Conservation (phyloP, 129 eudicot genomes). For the Helianthus annuus region DNA sequence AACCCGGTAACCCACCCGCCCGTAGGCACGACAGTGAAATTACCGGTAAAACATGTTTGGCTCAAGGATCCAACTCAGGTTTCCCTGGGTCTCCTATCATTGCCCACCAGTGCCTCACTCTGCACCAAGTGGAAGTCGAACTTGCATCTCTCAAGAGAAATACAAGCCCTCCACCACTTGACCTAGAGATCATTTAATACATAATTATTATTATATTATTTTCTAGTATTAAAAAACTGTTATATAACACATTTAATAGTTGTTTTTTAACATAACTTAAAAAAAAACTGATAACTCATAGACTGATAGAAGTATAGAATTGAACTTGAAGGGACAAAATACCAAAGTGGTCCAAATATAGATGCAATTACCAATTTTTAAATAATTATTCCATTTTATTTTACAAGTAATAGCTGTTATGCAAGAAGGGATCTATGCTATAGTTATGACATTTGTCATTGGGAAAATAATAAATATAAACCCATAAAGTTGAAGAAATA, state of each 20-base stretch:
- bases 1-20: too few relatives aligned
- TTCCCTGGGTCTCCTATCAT: too few relatives aligned
- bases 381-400: neutral
- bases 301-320: neutral
- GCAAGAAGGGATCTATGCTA: constrained; percentile 10
- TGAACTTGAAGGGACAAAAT: neutral
- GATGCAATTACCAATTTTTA: neutral
- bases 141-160: too few relatives aligned
- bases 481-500: constrained; percentile 6
- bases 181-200: too few relatives aligned
- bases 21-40: too few relatives aligned
- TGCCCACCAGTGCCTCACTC: too few relatives aligned
- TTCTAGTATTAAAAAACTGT: neutral
- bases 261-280: neutral
- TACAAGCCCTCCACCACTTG: too few relatives aligned
- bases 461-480: neutral
- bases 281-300: neutral
- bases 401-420: neutral
- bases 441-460: constrained; percentile 9
- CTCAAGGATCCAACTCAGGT: too few relatives aligned
- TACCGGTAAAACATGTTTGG: too few relatives aligned
- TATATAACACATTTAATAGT: neutral
- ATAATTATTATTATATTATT: neutral
- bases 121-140: too few relatives aligned
- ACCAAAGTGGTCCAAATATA: neutral